A percentile compares a stretch with the other conserved stretches of the same genome.
phyloP scores from a whole-genome alignment of 2,329 filamentous ascomycete genomes.

The Aspergillus japonicus region DNA sequence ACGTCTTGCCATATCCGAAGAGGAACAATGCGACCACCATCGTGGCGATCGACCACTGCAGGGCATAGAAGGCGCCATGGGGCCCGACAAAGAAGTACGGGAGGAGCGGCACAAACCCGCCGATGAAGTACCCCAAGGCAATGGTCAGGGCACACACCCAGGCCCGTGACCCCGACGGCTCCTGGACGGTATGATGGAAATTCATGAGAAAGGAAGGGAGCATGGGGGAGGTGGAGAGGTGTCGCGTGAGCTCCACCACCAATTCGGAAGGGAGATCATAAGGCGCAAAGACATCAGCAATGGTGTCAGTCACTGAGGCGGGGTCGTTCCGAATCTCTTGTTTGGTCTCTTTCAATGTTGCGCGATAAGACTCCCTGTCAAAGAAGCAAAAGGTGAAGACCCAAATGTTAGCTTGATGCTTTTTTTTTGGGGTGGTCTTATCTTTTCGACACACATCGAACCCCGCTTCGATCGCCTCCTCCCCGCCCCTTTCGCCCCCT shows the following conservation, averaged over 20 bases:
- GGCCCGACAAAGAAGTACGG: conserved; percentile 65
- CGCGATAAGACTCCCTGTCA: conserved; percentile 40
- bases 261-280: conserved; percentile 39
- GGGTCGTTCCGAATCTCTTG: conserved; percentile 33
- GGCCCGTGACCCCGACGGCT: conserved; percentile 40
- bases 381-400: neutral
- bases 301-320: conserved; percentile 29
- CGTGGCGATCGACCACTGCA: conserved; percentile 55
- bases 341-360: conserved; percentile 38
- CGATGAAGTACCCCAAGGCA: conserved; percentile 42
- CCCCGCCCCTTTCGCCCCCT: neutral
- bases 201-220: conserved; percentile 43
- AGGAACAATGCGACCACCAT: conserved; percentile 50
- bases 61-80: conserved; percentile 78
- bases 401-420: neutral
- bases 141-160: conserved; percentile 41
- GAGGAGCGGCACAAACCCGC: conserved; percentile 51
- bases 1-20: conserved; percentile 54
- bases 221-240: conserved; percentile 37
- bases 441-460: neutral
- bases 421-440: neutral
- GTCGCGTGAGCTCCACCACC: conserved; percentile 36
- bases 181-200: conserved; percentile 42
- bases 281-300: conserved; percentile 40
- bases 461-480: neutral